phyloP scores from a whole-genome alignment of 371 early-diverging fungal genomes.

The Conidiobolus incongruus region DNA sequence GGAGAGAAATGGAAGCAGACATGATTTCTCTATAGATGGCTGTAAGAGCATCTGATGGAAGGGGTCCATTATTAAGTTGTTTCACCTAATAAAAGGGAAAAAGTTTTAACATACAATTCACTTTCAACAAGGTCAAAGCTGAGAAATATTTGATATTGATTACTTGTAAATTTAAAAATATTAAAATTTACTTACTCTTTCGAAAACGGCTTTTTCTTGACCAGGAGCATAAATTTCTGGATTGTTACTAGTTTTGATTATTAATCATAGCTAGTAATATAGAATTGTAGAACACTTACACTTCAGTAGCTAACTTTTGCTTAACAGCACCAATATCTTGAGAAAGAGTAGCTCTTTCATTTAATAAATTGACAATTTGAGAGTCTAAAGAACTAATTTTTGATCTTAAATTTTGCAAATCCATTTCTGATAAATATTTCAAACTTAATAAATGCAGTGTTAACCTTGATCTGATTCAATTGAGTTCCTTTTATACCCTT shows the following conservation, averaged over 20 bases:
- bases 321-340: slow-evolving; percentile 65
- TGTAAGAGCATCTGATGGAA: slow-evolving; percentile 44
- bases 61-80: slow-evolving; percentile 53
- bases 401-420: slow-evolving; percentile 14
- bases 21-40: slow-evolving; percentile 82
- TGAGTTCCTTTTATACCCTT: too few species aligned
- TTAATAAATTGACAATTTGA: slow-evolving; percentile 48
- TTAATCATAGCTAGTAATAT: not conserved
- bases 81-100: slow-evolving; percentile 25
- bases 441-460: not conserved
- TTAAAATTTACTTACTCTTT: slow-evolving; percentile 8
- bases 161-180: not conserved
- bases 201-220: slow-evolving; percentile 21
- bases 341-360: slow-evolving; percentile 67
- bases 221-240: slow-evolving; percentile 20
- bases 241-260: not conserved
- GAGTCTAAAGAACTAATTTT: slow-evolving; percentile 60
- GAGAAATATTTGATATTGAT: not conserved
- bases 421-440: not conserved
- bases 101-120: too few species aligned
- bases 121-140: too few species aligned
- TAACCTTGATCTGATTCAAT: too few species aligned
- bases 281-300: not conserved
- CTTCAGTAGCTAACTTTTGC: not conserved
- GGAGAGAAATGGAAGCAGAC: slow-evolving; percentile 73